Base-by-base conservation (phyloP, 768 basidiomycete genomes). In the Pulveroboletus sp. region DNA sequence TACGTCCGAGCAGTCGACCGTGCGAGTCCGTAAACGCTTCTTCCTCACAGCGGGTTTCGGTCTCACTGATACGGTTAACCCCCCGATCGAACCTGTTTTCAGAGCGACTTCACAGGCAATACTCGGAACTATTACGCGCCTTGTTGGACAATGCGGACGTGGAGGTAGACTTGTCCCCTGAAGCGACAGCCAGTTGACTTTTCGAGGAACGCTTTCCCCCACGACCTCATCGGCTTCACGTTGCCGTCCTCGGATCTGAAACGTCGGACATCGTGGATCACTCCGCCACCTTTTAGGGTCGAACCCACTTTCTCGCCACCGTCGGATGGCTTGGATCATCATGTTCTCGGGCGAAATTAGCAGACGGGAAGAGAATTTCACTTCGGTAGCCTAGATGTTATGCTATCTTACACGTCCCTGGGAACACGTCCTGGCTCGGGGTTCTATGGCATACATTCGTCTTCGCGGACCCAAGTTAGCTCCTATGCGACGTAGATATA, bases 401-500 rank as follows among this genome's bases (percentile, higher is more conserved):
- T 31, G n/a, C 9, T 22, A 8, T 19, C 8, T 42, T 22, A 5
- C 23, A 20, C 20, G 26, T 35, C 26, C 43, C 23, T 24, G n/a
- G 36, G 26, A n/a, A 20, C 12, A 24, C 24, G 5, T n/a, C n/a
- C n/a, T n/a, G n/a, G n/a, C n/a, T n/a, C n/a, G n/a, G n/a, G n/a
- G n/a, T n/a, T n/a, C n/a, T n/a, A n/a, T n/a, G n/a, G n/a, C n/a
- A n/a, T n/a, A 29, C 27, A 9, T 6, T 19, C 2, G 13, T 20
- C 26, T 22, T 46, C 8, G 13, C 26, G 17, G 10, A 45, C 16
- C 24, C n/a, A 16, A 17, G 7, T n/a, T 11, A 16, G 7, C 10
- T 12, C 39, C 59, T 68, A 90, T 6, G 93, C 93, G 17, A 95
- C 75, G 63, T 97, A 97, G 35, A 81, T 68, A 60, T 90, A 88